These are phyloP conservation scores for Paecilomyces sp. DNA, from an alignment of 2,329 filamentous ascomycete species.

Conservation along the genomic window DNA sequence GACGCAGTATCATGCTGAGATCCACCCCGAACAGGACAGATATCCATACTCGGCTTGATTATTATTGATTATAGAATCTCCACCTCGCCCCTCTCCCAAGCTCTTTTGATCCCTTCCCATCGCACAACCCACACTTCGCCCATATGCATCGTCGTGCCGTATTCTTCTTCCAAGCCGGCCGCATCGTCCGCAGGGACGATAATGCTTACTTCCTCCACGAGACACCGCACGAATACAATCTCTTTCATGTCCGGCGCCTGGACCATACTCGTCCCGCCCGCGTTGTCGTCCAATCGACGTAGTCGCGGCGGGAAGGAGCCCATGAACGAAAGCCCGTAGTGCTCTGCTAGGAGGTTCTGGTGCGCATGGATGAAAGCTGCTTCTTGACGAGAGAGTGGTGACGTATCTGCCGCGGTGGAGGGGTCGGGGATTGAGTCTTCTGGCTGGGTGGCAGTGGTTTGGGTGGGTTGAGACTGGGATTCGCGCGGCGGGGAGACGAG, in stretches of 20 bases:
- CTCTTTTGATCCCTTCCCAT: slow-evolving; percentile 64
- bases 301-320: slow-evolving; percentile 69
- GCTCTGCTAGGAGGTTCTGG: slow-evolving; percentile 72
- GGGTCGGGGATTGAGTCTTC: slow-evolving; percentile 28
- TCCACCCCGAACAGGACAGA: neutral
- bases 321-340: slow-evolving; percentile 82
- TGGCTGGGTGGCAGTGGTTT: slow-evolving; percentile 8
- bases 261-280: slow-evolving; percentile 87
- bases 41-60: neutral
- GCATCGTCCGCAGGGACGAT: slow-evolving; percentile 25
- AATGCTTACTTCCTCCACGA: slow-evolving; percentile 41
- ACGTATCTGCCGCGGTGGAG: slow-evolving; percentile 32
- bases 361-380: slow-evolving; percentile 76
- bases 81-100: slow-evolving; percentile 36
- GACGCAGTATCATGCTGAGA: neutral
- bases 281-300: slow-evolving; percentile 82
- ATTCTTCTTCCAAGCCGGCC: slow-evolving; percentile 15
- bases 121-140: slow-evolving; percentile 63
- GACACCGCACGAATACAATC: slow-evolving; percentile 72
- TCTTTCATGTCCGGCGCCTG: slow-evolving; percentile 75
- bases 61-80: slow-evolving; percentile 29
- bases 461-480: slow-evolving; percentile 8
- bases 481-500: slow-evolving; percentile 14
- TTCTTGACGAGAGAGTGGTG: slow-evolving; percentile 69
- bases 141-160: slow-evolving; percentile 38